Percentiles rank a stretch among this genome's conserved stretches.
These are phyloP conservation scores for Suillus variegatus DNA, from an alignment of 768 basidiomycete genomes.

Conservation along the genomic window DNA sequence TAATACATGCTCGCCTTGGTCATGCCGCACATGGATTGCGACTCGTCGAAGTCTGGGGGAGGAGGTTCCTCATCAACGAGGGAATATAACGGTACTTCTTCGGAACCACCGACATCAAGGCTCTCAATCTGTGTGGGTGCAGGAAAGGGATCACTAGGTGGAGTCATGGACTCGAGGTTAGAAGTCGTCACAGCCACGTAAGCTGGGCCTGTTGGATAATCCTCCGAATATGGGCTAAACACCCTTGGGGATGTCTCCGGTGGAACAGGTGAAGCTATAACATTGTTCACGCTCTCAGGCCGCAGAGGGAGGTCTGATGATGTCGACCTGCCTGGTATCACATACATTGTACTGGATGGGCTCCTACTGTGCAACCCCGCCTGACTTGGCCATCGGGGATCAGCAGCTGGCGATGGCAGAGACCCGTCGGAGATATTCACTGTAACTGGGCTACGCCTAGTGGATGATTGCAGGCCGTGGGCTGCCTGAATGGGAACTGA, in stretches of 20 bases:
- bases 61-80: slow-evolving; percentile 25
- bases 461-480: neutral
- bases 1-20: neutral
- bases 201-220: too few species aligned
- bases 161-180: neutral
- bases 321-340: neutral
- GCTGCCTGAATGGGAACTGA: neutral
- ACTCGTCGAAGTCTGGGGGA: slow-evolving; percentile 26
- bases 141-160: neutral
- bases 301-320: neutral
- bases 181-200: neutral
- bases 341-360: too few species aligned
- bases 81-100: slow-evolving; percentile 24
- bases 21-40: neutral
- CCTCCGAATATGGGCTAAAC: neutral
- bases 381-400: neutral
- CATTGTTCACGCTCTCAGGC: neutral
- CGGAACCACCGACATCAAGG: slow-evolving; percentile 13
- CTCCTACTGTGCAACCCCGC: neutral
- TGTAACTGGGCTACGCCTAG: neutral
- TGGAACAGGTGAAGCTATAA: neutral
- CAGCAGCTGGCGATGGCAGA: neutral
- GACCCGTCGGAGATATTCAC: neutral
- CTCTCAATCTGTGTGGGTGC: neutral
- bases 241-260: neutral